phyloP scores from a whole-genome alignment of 495 filamentous ascomycete species.

The Penicillium longicatenatum region DNA sequence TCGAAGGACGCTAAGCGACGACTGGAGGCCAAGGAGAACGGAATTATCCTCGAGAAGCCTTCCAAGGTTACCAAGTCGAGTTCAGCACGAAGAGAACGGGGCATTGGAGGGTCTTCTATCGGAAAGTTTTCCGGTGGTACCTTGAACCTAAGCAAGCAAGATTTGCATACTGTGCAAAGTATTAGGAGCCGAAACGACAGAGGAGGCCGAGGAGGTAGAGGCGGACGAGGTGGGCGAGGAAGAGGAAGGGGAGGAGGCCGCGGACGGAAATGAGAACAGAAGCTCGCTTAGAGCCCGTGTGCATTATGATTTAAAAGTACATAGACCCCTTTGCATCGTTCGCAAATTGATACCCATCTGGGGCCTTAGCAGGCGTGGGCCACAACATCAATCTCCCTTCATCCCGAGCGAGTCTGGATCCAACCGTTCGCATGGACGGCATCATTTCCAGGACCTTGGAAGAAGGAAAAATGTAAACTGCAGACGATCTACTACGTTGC shows the following conservation, averaged over 20 bases:
- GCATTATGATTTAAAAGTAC: neutral
- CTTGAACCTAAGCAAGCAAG: slow-evolving; percentile 74
- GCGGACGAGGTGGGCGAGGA: slow-evolving; percentile 19
- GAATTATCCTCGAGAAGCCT: slow-evolving; percentile 81
- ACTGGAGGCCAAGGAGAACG: slow-evolving; percentile 82
- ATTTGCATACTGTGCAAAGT: slow-evolving; percentile 64
- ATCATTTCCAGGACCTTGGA: no score
- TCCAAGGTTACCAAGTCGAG: slow-evolving; percentile 45
- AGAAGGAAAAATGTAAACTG: neutral
- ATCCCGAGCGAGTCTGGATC: slow-evolving; percentile 39
- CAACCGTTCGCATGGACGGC: slow-evolving; percentile 53
- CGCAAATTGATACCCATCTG: slow-evolving; percentile 5
- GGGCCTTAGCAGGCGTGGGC: slow-evolving; percentile 33
- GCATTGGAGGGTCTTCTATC: slow-evolving; percentile 72
- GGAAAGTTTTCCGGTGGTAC: slow-evolving; percentile 80
- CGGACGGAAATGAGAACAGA: slow-evolving; percentile 8
- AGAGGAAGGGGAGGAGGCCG: slow-evolving; percentile 17
- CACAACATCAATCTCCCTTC: slow-evolving; percentile 57
- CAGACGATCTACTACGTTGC: neutral
- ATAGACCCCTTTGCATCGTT: slow-evolving; percentile 5
- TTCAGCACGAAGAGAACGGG: slow-evolving; percentile 57
- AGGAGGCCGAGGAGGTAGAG: slow-evolving; percentile 31
- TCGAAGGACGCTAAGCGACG: slow-evolving; percentile 70
- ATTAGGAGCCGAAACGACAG: slow-evolving; percentile 42
- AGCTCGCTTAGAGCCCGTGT: neutral